These are phyloP conservation scores for Alternaria sp. DNA, from an alignment of 2,329 filamentous ascomycete species.

Conservation along the genomic window DNA sequence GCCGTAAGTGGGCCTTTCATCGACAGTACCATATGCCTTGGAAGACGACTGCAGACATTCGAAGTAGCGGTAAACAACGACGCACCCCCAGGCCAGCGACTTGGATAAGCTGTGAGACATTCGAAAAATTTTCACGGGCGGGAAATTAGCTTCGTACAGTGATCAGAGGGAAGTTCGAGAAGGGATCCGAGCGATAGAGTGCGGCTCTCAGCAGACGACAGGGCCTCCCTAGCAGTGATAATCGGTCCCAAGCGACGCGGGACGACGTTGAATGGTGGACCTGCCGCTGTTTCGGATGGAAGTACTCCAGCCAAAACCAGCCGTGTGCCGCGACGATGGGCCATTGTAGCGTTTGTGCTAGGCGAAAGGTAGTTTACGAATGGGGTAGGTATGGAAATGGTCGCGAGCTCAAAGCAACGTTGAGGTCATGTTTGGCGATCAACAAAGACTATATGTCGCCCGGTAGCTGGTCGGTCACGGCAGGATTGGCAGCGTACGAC, in stretches of 20 bases:
- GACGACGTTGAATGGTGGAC: constrained; percentile 44
- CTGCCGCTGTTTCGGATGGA: constrained; percentile 38
- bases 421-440: constrained; percentile 13
- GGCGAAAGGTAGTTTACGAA: constrained; percentile 17
- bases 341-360: constrained; percentile 31
- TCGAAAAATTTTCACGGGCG: constrained; percentile 43
- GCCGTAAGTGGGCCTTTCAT: constrained; percentile 35
- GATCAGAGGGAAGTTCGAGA: constrained; percentile 30
- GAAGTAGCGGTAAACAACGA: constrained; percentile 50
- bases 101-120: constrained; percentile 44
- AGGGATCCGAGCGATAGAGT: constrained; percentile 45
- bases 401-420: constrained; percentile 24
- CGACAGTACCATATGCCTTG: constrained; percentile 30
- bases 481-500: constrained; percentile 24
- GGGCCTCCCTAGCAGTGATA: constrained; percentile 38
- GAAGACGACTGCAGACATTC: constrained; percentile 22
- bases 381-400: constrained; percentile 13
- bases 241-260: constrained; percentile 30
- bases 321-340: constrained; percentile 40
- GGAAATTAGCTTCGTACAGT: constrained; percentile 47
- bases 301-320: constrained; percentile 20
- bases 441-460: constrained; percentile 19
- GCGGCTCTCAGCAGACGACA: constrained; percentile 46
- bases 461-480: constrained; percentile 31
- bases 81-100: constrained; percentile 33